Percentiles rank a stretch among this genome's conserved stretches.
Evolutionary conservation across 2,329 filamentous ascomycete species (phyloP).

Genomic region (Ophiobolus disseminans): DNA sequence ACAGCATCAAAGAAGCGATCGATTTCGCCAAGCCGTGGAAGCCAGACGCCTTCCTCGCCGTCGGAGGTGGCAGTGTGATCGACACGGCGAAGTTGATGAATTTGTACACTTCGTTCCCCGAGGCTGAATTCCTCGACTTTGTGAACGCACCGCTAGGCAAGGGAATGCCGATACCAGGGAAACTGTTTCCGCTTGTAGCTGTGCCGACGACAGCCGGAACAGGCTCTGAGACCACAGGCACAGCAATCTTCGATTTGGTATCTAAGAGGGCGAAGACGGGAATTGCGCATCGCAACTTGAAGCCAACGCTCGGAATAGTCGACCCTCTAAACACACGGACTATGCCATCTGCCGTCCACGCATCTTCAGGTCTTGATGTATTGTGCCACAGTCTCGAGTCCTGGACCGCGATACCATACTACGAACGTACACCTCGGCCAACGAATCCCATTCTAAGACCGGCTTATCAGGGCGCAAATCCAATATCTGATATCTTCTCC

Average conservation of each 20-base stretch:
- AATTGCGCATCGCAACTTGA: slow-evolving; percentile 92
- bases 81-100: slow-evolving; percentile 99
- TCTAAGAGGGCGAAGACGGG: slow-evolving; percentile 92
- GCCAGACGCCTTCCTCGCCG: slow-evolving; percentile 90
- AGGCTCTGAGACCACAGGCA: slow-evolving; percentile 93
- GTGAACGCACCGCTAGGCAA: slow-evolving; percentile 94
- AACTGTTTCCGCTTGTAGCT: slow-evolving; percentile 78
- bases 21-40: slow-evolving; percentile 79
- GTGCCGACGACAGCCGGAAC: slow-evolving; percentile 87
- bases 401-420: slow-evolving; percentile 96
- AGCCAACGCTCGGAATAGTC: slow-evolving; percentile 90
- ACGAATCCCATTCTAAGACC: slow-evolving; percentile 88
- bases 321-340: slow-evolving; percentile 89
- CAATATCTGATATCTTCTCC: slow-evolving; percentile 97
- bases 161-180: slow-evolving; percentile 75
- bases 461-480: slow-evolving; percentile 96
- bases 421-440: slow-evolving; percentile 83
- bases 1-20: slow-evolving; percentile 88
- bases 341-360: slow-evolving; percentile 94
- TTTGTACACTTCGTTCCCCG: slow-evolving; percentile 86
- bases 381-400: slow-evolving; percentile 94
- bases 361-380: slow-evolving; percentile 90
- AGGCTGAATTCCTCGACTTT: slow-evolving; percentile 95
- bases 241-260: slow-evolving; percentile 95
- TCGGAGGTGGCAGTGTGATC: slow-evolving; percentile 92